phyloP scores from a whole-genome alignment of 768 basidiomycete species.

The Suillus alpinus region DNA sequence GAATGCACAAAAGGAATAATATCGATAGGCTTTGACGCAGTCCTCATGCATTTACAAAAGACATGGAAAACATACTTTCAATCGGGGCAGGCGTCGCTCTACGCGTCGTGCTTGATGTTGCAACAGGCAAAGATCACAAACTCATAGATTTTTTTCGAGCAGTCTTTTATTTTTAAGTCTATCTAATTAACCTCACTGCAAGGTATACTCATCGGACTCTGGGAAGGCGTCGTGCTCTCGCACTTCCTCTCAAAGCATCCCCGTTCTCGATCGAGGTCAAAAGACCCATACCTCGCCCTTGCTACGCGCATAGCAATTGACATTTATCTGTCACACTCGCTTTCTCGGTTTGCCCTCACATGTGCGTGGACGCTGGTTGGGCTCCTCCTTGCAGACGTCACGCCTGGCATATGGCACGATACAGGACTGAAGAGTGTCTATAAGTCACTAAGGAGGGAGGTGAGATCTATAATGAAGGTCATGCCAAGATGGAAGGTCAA shows the following conservation, averaged over 20 bases:
- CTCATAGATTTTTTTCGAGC: slow-evolving; percentile 24
- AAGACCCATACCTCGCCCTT: slow-evolving; percentile 68
- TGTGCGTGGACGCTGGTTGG: slow-evolving; percentile 52
- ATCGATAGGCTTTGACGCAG: not conserved
- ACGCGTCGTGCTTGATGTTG: slow-evolving; percentile 57
- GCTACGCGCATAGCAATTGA: slow-evolving; percentile 72
- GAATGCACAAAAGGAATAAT: not conserved
- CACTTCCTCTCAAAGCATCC: slow-evolving; percentile 72
- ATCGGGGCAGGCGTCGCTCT: slow-evolving; percentile 65
- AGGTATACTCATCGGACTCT: slow-evolving; percentile 71
- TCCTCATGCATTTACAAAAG: slow-evolving; percentile 12
- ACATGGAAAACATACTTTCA: slow-evolving; percentile 70
- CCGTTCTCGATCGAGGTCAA: slow-evolving; percentile 33
- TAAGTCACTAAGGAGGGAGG: slow-evolving; percentile 34
- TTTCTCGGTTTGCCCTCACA: slow-evolving; percentile 45
- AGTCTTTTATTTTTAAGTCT: not conserved
- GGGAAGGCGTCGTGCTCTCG: slow-evolving; percentile 74
- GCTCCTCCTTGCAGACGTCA: slow-evolving; percentile 51
- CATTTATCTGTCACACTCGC: slow-evolving; percentile 59
- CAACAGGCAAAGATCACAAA: slow-evolving; percentile 33
- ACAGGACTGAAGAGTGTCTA: slow-evolving; percentile 36
- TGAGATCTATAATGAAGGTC: slow-evolving; percentile 28
- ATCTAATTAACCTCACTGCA: slow-evolving; percentile 32
- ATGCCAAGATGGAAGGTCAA: slow-evolving; percentile 30
- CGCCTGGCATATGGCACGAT: slow-evolving; percentile 46